Evolutionary conservation across 352 stramenopile genomes (phyloP), one percentile per base, ranked within the genome.

Genomic region (Globisporangium cystogenes): DNA sequence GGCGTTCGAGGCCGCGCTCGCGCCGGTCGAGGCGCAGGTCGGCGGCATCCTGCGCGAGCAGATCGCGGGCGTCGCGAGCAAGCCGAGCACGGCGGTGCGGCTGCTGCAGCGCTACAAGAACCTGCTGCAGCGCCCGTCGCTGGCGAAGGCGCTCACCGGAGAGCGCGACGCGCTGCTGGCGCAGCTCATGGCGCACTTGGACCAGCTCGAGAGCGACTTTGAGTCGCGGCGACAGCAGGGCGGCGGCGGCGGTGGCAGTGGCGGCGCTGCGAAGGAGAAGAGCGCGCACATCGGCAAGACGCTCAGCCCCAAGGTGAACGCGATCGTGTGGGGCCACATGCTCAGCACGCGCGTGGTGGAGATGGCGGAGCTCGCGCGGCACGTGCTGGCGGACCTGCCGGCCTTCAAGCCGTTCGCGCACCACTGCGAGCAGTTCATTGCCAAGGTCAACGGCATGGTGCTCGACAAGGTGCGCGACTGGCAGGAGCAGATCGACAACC

Each of bases 151-250:
- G 0, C 76, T 98, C 31, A 65, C 73, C 5, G 67, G 74, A 8
- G 91, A 98, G 45, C 74, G 93, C 0, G 93, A 98, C 37, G 82
- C 86, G 6, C 63, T 98, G 18, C 65, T 97, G 6, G 82, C 81
- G 2, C 83, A 96, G 52, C 64, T 98, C 11, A 37, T 88, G 0
- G 81, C 91, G 3, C 71, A 93, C 33, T 52, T 98, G 21, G 86
- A 97, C 27, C 77, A 97, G 36, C 68, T 97, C 8, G 88, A 96
- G 37, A 86, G 72, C 37, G 82, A 95, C 56, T 96, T 94, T 63
- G 86, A 96, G 33, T 63, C 72, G 0, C 66, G 85, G 16, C 70
- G 60, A 5, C 63, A 72, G 42, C 46, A 56, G 26, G 26, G 26
- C 5, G 26, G 26, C 26, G 5, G 5, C 5, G 26, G 26, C 26